Evolutionary conservation across 805 yeast species (phyloP), one percentile per base, ranked within the genome.

Genomic region (Kazachstania taianensis): DNA sequence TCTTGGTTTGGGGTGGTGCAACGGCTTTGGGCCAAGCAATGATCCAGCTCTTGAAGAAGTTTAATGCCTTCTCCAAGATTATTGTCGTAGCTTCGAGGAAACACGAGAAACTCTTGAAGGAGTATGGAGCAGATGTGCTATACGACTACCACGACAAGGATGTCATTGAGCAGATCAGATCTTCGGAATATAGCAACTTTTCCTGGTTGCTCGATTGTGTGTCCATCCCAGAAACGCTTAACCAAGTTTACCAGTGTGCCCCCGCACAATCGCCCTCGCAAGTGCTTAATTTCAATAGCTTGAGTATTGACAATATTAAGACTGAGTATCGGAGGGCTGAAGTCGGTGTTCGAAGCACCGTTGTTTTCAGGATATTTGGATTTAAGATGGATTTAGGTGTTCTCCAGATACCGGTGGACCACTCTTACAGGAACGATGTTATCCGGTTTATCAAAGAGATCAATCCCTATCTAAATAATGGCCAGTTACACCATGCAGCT

Each of bases 1-100:
- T 75, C 24, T 50, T 75, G 31, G 61, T 75, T 32, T 73, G 78
- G 75, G 77, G 79, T 47, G 86, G 81, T 42, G 72, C 83, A 12
- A 66, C 81, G 16, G 67, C 79, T 13, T 65, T 76, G 12, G 85
- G 84, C 15, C 59, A 59, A 29, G 29, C 59, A 18, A 73, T 74
- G 9, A 66, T 75, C 36, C 85, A 79, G 61, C 42, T 75, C 26
- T 78, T 77, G 15, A 69, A 69, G 43, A 47, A 58, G 18, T 41
- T 69, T 8, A 45, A 44, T 18, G 72, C 69, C 9, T 63, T 46
- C 46, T 35, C 45, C 6, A 63, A 61, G 24, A 67, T 70, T 33
- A 52, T 67, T 32, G 65, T 67, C 4, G 65, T 69, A 25, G 73
- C 79, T 9, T 67, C 75, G 3, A 46, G 55, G 37, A 66, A 65